Evolutionary conservation across 208 protist species (phyloP).

Genomic region (Trypanosoma platydactyli): DNA sequence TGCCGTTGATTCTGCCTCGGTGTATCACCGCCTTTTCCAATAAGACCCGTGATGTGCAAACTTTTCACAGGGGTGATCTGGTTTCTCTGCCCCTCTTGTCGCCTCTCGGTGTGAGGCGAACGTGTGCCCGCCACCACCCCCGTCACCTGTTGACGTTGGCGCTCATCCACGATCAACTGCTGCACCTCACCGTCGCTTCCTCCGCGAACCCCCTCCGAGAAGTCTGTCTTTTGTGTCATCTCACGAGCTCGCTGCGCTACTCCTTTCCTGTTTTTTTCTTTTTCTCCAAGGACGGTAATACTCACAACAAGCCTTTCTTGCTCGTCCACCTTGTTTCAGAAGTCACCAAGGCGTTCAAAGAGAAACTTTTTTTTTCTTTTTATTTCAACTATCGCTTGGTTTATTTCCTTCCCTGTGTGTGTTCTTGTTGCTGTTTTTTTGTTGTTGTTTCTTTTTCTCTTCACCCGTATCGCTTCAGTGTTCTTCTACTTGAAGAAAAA

Average conservation of each 20-base stretch:
- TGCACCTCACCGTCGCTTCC: conserved; percentile 16
- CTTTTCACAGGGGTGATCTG: neutral
- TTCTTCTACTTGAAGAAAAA: neutral
- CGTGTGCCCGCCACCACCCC: neutral
- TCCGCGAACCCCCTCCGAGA: neutral
- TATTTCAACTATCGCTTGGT: no score
- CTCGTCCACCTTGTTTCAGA: no score
- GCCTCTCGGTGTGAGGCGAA: neutral
- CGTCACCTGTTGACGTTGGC: neutral
- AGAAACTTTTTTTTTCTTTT: conserved; percentile 5
- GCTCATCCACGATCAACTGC: neutral
- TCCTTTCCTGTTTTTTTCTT: neutral
- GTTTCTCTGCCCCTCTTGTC: neutral
- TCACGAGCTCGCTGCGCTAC: neutral
- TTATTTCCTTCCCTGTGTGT: no score
- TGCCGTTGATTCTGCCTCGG: neutral
- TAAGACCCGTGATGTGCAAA: neutral
- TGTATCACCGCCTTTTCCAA: neutral
- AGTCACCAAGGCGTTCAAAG: no score
- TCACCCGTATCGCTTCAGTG: neutral
- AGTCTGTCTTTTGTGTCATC: neutral
- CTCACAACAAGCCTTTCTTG: neutral
- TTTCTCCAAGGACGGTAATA: neutral
- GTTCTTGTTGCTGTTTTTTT: neutral
- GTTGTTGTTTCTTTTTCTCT: neutral